A percentile compares a stretch with the other conserved stretches of the same genome.
phyloP scores from a whole-genome alignment of 2,329 filamentous ascomycete species.

The Pestalotiopsis sp. region DNA sequence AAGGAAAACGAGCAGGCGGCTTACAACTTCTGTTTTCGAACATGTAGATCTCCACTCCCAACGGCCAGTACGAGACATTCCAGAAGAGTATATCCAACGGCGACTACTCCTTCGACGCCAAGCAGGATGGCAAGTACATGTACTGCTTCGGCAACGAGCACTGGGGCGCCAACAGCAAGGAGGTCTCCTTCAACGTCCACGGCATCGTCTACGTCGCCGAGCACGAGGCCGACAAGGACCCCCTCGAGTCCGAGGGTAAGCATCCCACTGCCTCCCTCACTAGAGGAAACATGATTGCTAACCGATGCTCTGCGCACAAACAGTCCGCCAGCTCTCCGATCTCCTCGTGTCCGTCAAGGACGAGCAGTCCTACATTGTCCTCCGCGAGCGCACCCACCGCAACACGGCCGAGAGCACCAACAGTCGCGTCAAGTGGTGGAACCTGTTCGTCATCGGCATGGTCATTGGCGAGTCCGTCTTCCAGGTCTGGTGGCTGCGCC shows the following conservation, averaged over 20 bases:
- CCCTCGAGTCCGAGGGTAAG: conserved; percentile 86
- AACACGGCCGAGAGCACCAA: conserved; percentile 99
- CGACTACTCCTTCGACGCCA: conserved; percentile 89
- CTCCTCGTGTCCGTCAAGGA: conserved; percentile 92
- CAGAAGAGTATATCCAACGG: conserved; percentile 83
- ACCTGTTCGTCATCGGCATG: conserved; percentile 89
- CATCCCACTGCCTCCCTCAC: conserved; percentile 11
- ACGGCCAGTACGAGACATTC: conserved; percentile 74
- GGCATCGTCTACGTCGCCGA: conserved; percentile 97
- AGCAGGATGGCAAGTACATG: conserved; percentile 82
- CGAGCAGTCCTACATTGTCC: conserved; percentile 95
- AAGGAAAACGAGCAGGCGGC: background rate
- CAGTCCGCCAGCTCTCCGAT: conserved; percentile 82
- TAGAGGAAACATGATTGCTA: background rate
- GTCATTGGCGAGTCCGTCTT: conserved; percentile 92
- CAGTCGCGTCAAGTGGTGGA: conserved; percentile 98
- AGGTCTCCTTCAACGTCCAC: conserved; percentile 99
- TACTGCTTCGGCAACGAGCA: conserved; percentile 99
- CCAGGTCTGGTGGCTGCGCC: conserved; percentile 99
- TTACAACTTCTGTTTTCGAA: background rate
- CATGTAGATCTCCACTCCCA: conserved; percentile 75
- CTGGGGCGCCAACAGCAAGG: conserved; percentile 94
- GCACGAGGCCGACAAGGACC: conserved; percentile 79
- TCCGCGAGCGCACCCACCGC: conserved; percentile 92
- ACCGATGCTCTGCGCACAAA: conserved; percentile 13